phyloP scores from a whole-genome alignment of 305 asterid species.

The Fraxinus baroniana region DNA sequence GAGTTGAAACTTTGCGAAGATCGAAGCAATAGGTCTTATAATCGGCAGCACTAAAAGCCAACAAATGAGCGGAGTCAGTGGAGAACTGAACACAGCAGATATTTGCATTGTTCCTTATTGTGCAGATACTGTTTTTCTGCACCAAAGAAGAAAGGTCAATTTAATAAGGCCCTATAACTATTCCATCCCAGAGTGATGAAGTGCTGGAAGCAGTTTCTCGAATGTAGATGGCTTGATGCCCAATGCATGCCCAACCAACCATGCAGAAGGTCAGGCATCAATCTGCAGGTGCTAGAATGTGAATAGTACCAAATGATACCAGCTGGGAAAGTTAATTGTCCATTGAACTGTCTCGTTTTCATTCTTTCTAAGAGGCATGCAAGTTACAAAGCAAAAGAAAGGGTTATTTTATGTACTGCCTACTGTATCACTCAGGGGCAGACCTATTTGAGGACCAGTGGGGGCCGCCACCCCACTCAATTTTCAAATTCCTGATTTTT shows the following conservation, averaged over 20 bases:
- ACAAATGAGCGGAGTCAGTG: constrained; percentile 54
- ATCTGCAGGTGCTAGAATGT: neutral
- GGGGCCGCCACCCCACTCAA: too few species aligned
- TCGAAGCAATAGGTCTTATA: constrained; percentile 84
- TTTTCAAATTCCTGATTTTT: too few species aligned
- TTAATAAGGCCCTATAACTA: neutral
- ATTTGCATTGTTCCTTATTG: constrained; percentile 79
- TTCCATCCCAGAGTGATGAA: neutral
- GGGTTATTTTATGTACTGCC: neutral
- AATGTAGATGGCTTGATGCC: neutral
- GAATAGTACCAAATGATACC: neutral
- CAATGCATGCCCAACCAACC: neutral
- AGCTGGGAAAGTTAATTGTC: constrained; percentile 1
- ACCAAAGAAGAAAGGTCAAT: constrained; percentile 32
- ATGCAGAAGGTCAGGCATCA: neutral
- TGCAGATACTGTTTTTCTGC: constrained; percentile 86
- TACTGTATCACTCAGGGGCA: neutral
- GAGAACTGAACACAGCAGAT: constrained; percentile 90
- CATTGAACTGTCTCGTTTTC: neutral
- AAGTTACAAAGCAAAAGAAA: neutral
- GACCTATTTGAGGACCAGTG: too few species aligned
- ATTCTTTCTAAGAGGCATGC: neutral
- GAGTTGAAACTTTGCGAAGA: constrained; percentile 67
- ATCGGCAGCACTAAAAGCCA: constrained; percentile 85
- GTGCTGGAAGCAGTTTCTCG: neutral